Percentiles rank a stretch among this genome's conserved stretches.
Evolutionary conservation across 345 rosid genomes (phyloP).

Genomic region (Hibiscus trionum): DNA sequence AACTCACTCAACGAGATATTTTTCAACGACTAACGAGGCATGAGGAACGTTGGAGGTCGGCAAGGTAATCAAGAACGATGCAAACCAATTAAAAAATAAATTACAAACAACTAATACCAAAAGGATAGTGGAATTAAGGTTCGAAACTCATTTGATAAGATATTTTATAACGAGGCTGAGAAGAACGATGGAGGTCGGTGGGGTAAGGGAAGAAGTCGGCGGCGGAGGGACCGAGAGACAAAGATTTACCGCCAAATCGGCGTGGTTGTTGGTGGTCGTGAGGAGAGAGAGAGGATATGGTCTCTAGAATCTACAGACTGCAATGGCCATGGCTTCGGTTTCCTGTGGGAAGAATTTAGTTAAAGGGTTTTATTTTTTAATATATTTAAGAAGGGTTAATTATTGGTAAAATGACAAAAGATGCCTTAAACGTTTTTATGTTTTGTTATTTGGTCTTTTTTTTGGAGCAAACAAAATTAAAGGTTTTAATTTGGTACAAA

Average conservation of each 20-base stretch:
- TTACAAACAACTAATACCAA: too few species aligned
- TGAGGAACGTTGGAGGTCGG: slow-evolving; percentile 75
- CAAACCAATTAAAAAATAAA: too few species aligned
- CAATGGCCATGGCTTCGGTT: slow-evolving; percentile 19
- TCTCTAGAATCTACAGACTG: slow-evolving; percentile 33
- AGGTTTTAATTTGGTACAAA: too few species aligned
- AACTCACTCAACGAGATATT: slow-evolving; percentile 70
- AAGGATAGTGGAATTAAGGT: slow-evolving; percentile 21
- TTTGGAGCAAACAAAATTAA: too few species aligned
- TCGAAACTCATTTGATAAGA: slow-evolving; percentile 64
- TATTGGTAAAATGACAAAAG: too few species aligned
- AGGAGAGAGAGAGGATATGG: slow-evolving; percentile 51
- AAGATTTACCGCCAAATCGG: slow-evolving; percentile 71
- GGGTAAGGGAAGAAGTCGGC: slow-evolving; percentile 72
- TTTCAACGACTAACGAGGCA: slow-evolving; percentile 43
- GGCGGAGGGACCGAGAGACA: slow-evolving; percentile 53
- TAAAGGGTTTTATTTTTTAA: too few species aligned
- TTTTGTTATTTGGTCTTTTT: too few species aligned
- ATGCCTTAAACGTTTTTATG: too few species aligned
- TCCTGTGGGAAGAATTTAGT: too few species aligned
- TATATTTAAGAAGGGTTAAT: too few species aligned
- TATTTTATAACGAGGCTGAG: slow-evolving; percentile 66
- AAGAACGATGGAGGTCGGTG: slow-evolving; percentile 69
- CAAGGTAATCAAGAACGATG: slow-evolving; percentile 16
- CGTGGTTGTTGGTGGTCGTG: slow-evolving; percentile 66